Evolutionary conservation across 352 stramenopile species (phyloP), one percentile per base, ranked within the genome.

Genomic region (Blastocystis sp.): DNA sequence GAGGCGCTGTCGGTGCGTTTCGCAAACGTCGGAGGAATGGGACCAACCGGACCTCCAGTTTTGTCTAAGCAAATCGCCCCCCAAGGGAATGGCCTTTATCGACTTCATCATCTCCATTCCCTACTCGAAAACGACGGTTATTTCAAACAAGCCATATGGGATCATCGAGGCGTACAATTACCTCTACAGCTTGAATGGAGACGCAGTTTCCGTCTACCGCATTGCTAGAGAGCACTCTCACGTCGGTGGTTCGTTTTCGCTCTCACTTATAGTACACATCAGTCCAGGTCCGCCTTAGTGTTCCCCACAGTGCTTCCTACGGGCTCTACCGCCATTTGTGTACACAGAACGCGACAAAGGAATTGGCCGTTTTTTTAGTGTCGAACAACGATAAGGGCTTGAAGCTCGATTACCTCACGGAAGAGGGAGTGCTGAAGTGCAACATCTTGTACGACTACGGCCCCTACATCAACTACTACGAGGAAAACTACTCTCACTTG

Each of bases 21-120:
- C 48, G n/a, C n/a, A 45, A 10, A 84, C 65, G 67, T 41, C 19
- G n/a, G 45, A 28, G 19, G 14, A 53, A 21, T 84, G 74, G 74
- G 74, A 84, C 52, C 53, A 84, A 41, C 74, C 74, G 11, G 74
- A 67, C 48, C 45, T 43, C 11, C 34, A 67, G 53, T 84, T 69
- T 45, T 84, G 74, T 28, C 52, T 84, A 5, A 34, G 14, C 34
- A 56, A 52, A 11, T 17, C 28, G 14, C 34, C 66, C 19, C 66
- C 66, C 38, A 76, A 56, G 28, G 66, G 66, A 56, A 76, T 59
- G 40, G 38, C 34, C 28, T 76, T 56, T n/a, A 17, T 76, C 10
- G 66, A 76, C 52, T 76, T 56, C 48, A 4, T 45, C 28, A 59
- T 59, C 14, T 52, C 38, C 21, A 48, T 76, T 76, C 40, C 66